These are phyloP conservation scores for Fistulinella cinereoalba DNA, from an alignment of 1,284 basidiomycete genomes.

Conservation along the genomic window DNA sequence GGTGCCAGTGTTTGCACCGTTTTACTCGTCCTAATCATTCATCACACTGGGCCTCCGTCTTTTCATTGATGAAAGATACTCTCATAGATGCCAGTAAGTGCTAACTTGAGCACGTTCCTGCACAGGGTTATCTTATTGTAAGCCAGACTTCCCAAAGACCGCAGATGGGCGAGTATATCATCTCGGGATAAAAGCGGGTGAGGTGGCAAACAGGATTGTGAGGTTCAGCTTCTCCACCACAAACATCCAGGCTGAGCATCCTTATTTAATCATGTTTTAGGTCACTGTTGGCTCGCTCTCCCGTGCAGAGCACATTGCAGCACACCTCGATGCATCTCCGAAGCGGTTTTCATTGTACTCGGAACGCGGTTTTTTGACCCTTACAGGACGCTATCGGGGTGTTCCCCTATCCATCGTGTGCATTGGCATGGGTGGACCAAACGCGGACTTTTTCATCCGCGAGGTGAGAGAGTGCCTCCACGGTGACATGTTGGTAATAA, in stretches of 20 bases:
- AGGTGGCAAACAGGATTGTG: slow-evolving; percentile 81
- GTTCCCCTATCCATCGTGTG: slow-evolving; percentile 72
- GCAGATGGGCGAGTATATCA: slow-evolving; percentile 72
- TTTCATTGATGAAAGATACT: slow-evolving; percentile 24
- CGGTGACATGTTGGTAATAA: slow-evolving; percentile 76
- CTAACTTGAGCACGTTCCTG: neutral
- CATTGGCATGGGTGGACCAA: slow-evolving; percentile 81
- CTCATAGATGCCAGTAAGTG: slow-evolving; percentile 31
- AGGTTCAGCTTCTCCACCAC: slow-evolving; percentile 19
- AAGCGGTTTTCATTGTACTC: slow-evolving; percentile 62
- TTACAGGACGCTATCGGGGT: slow-evolving; percentile 73
- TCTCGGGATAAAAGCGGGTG: slow-evolving; percentile 68
- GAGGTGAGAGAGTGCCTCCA: slow-evolving; percentile 74
- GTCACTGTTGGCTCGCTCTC: slow-evolving; percentile 76
- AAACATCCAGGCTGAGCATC: neutral
- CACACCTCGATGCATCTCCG: slow-evolving; percentile 56
- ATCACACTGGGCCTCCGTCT: neutral
- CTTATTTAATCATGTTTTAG: slow-evolving; percentile 35
- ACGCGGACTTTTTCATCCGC: slow-evolving; percentile 83
- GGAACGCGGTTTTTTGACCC: slow-evolving; percentile 77
- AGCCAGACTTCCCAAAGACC: slow-evolving; percentile 70
- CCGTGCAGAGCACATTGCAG: slow-evolving; percentile 60
- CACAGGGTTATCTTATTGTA: neutral
- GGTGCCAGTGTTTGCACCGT: neutral
- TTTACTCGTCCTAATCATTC: neutral